Conservation (phyloP, 2,329 filamentous ascomycete genomes). For the Ceratocystis variospora region DNA sequence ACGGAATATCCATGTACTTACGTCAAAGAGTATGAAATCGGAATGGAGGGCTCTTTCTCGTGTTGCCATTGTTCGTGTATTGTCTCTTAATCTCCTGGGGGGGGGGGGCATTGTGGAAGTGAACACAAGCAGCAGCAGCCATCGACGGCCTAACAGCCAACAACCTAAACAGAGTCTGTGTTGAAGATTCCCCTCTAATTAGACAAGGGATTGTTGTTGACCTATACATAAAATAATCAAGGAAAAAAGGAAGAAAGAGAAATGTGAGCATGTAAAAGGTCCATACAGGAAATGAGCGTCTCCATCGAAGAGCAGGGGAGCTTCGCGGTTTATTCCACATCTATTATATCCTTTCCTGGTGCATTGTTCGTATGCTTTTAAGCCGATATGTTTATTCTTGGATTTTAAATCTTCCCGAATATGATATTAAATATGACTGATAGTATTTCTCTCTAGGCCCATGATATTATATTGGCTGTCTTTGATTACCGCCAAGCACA, state of each 20-base stretch:
- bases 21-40: background rate
- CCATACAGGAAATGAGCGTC: conserved; percentile 3
- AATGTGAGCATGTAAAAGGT: conserved; percentile 2
- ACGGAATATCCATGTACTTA: background rate
- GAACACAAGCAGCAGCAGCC: too few species aligned
- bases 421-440: background rate
- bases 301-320: background rate
- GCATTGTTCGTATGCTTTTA: background rate
- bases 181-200: too few species aligned
- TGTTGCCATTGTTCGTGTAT: background rate
- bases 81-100: too few species aligned
- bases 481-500: background rate
- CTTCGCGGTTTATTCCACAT: background rate
- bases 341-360: too few species aligned
- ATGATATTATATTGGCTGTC: background rate
- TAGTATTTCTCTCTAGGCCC: background rate
- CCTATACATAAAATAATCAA: background rate
- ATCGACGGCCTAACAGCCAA: too few species aligned
- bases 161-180: too few species aligned
- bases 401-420: background rate
- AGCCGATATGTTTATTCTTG: background rate
- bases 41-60: background rate
- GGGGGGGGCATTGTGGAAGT: too few species aligned
- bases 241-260: background rate
- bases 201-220: background rate